phyloP scores from a whole-genome alignment of 805 yeast genomes.

The Millerozyma acaciae region DNA sequence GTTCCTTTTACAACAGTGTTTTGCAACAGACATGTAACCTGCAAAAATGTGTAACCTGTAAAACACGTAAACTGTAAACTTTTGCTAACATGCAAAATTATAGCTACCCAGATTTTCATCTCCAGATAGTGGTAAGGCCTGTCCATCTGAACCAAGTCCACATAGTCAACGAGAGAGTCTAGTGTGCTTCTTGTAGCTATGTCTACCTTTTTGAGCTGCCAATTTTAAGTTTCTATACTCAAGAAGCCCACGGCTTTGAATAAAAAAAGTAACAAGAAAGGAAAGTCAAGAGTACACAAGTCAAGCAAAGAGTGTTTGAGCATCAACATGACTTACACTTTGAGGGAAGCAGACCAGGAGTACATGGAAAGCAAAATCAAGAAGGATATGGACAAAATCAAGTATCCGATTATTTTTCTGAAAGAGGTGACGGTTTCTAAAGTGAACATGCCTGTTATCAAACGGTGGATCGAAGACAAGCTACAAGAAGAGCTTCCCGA shows the following conservation, averaged over 20 bases:
- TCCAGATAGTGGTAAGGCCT: too few species aligned
- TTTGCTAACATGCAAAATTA: too few species aligned
- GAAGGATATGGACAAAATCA: conserved; percentile 14
- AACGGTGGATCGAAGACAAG: conserved; percentile 35
- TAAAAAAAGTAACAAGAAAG: background rate
- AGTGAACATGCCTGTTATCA: conserved; percentile 37
- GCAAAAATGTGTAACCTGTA: conserved; percentile 1
- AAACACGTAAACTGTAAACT: background rate
- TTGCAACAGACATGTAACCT: conserved; percentile 2
- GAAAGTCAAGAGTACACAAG: too few species aligned
- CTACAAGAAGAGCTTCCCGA: conserved; percentile 41
- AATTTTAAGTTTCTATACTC: too few species aligned
- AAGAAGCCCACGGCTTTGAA: background rate
- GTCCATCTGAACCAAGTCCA: too few species aligned
- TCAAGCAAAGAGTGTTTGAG: too few species aligned
- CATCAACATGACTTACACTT: conserved; percentile 16
- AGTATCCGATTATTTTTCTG: conserved; percentile 34
- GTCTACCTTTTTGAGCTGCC: too few species aligned
- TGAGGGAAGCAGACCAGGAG: conserved; percentile 15
- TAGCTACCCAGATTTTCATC: too few species aligned
- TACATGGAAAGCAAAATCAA: conserved; percentile 7
- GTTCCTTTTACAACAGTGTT: too few species aligned
- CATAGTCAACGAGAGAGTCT: too few species aligned
- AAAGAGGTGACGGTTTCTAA: conserved; percentile 32
- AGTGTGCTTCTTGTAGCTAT: too few species aligned